Evolutionary conservation across 2,329 filamentous ascomycete genomes (phyloP).

Genomic region (Colletotrichum neosansevieriae): DNA sequence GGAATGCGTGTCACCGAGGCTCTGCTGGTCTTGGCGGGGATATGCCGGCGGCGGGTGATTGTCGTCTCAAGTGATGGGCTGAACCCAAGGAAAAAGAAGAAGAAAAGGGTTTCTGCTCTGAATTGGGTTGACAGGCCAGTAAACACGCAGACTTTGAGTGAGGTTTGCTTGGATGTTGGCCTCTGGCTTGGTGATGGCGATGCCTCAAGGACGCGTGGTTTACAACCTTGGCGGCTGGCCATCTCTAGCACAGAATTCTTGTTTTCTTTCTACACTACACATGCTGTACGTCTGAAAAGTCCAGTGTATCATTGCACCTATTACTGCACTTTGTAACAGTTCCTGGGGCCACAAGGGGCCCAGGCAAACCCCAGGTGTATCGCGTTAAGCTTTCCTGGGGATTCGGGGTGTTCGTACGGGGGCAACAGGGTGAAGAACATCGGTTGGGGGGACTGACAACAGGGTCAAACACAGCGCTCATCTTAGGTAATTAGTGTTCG

Average conservation of each 20-base stretch:
- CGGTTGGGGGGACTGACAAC: neutral
- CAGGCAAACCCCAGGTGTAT: slow-evolving; percentile 6
- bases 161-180: neutral
- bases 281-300: too few species aligned
- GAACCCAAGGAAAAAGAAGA: neutral
- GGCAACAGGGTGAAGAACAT: slow-evolving; percentile 3
- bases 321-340: neutral
- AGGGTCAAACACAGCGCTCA: neutral
- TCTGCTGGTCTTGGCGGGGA: slow-evolving; percentile 37
- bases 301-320: neutral
- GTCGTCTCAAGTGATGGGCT: slow-evolving; percentile 15
- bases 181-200: neutral
- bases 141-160: neutral
- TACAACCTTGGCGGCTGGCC: neutral
- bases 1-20: slow-evolving; percentile 35
- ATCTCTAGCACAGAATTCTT: neutral
- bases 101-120: neutral
- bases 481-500: slow-evolving; percentile 20
- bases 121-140: neutral
- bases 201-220: slow-evolving; percentile 1
- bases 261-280: too few species aligned
- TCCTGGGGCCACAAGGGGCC: neutral
- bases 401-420: slow-evolving; percentile 15
- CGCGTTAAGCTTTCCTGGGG: slow-evolving; percentile 37
- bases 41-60: slow-evolving; percentile 26